Percentiles rank a stretch among this genome's conserved stretches.
Evolutionary conservation across 345 rosid genomes (phyloP).

Genomic region (Sapria himalayana): DNA sequence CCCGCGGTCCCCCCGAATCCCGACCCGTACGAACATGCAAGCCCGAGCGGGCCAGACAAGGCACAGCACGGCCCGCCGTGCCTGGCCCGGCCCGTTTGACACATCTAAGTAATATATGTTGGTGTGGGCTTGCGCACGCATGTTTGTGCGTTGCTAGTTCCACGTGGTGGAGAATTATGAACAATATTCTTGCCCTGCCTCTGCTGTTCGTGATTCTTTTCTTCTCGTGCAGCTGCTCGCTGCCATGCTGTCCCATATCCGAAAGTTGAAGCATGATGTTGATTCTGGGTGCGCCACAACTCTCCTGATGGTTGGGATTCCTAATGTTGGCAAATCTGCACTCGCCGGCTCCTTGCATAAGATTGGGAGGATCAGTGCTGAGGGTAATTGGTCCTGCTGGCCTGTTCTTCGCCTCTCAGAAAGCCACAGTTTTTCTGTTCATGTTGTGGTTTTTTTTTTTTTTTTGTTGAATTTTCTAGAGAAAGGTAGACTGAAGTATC

Average conservation of each 20-base stretch:
- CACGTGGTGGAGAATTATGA: too few species aligned
- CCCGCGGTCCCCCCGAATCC: too few species aligned
- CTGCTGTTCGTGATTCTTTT: not conserved
- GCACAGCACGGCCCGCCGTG: too few species aligned
- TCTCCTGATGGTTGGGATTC: constrained; percentile 58
- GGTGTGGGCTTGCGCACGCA: too few species aligned
- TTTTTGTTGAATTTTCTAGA: constrained; percentile 14
- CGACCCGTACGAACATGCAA: too few species aligned
- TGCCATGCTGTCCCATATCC: constrained; percentile 45
- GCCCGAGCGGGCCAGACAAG: too few species aligned
- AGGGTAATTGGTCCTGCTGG: constrained; percentile 19
- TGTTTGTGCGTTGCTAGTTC: too few species aligned
- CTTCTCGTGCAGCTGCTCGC: constrained; percentile 42
- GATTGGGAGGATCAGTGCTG: constrained; percentile 63
- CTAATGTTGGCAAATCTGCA: constrained; percentile 81
- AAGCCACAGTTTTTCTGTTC: not conserved
- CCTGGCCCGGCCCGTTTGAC: too few species aligned
- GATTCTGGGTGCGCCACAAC: constrained; percentile 26
- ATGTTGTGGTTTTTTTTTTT: not conserved
- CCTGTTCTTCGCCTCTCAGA: not conserved
- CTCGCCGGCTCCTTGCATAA: constrained; percentile 65
- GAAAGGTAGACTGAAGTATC: constrained; percentile 68
- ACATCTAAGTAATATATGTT: too few species aligned
- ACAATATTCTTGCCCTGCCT: too few species aligned
- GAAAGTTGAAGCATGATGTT: constrained; percentile 29